Conservation (phyloP, 495 filamentous ascomycete genomes). For the Hypoxylon lenormandii region DNA sequence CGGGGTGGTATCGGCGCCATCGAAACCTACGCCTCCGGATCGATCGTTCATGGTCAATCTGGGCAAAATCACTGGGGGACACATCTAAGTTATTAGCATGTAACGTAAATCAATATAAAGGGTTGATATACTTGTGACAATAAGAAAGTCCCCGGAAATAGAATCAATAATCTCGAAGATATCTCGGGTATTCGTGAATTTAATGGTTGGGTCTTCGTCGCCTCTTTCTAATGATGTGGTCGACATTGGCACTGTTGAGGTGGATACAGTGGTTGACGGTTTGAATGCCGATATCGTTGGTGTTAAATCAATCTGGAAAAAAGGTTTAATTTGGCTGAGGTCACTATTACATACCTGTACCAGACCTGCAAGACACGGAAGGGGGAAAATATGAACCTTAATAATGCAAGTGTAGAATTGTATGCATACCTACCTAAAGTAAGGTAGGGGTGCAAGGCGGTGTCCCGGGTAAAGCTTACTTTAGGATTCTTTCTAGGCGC, state of each 20-base stretch:
- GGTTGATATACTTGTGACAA: constrained; percentile 7
- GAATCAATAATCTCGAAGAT: constrained; percentile 11
- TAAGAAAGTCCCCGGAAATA: constrained; percentile 21
- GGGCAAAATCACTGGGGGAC: not conserved
- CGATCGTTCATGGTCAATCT: not conserved
- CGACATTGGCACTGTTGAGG: not conserved
- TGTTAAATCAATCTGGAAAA: not conserved
- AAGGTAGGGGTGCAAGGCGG: too few relatives aligned
- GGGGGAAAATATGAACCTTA: too few relatives aligned
- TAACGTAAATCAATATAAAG: constrained; percentile 7
- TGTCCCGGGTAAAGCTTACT: too few relatives aligned
- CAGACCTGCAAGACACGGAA: too few relatives aligned
- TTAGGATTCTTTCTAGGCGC: too few relatives aligned
- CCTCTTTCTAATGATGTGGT: not conserved
- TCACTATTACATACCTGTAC: too few relatives aligned
- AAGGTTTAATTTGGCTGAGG: not conserved
- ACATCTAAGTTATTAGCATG: constrained; percentile 1
- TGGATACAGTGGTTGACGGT: not conserved
- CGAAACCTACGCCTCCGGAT: constrained; percentile 5
- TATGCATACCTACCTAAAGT: too few relatives aligned
- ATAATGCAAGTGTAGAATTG: too few relatives aligned
- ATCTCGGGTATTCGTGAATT: constrained; percentile 19
- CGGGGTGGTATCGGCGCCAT: constrained; percentile 5
- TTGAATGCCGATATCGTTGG: not conserved
- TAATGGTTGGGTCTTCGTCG: not conserved